Evolutionary conservation across 768 basidiomycete genomes (phyloP), one percentile per base, ranked within the genome.

Genomic region (Tulasnella sp.): DNA sequence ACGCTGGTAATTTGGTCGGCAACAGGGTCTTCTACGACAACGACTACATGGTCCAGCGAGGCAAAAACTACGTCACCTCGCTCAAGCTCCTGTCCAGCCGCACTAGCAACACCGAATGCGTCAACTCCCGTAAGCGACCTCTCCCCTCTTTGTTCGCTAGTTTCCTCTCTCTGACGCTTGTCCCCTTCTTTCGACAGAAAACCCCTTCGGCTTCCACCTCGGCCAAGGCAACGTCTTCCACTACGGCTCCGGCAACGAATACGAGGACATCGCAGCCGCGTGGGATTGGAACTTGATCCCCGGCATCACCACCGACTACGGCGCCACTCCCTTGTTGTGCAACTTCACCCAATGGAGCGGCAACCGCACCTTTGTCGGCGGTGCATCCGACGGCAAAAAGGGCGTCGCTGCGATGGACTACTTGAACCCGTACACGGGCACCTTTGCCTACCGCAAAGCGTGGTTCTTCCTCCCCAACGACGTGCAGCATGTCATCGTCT

Each of bases 221-320:
- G 87, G 91, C 7, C 91, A 93, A 78, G 92, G 92, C 4, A 87
- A 88, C 0, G 83, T 90, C 12, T 90, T 91, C 83, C 93, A 90
- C 0, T 92, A 93, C 83, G 82, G 91, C 39, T 85, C 85, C 72
- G 93, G 92, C 19, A 85, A 89, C 82, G 92, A 93, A 83, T 93
- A 93, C 83, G 91, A 92, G 82, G 91, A 93, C 82, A 93, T 93
- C 44, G 85, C 89, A 5, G 92, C 89, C 5, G 87, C 90, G 2
- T 92, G 92, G 92, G 91, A 94, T 84, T 94, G 93, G 93, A 90
- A 92, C 81, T 87, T 92, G 9, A 90, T 93, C 71, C 92, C 93
- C 9, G 92, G 93, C 0, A 93, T 86, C 46, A 93, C 93, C 2
- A 87, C 88, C 56, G 91, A 93, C 83, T 92, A 92, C 82, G 86